Base-by-base conservation (phyloP, 2,329 filamentous ascomycete genomes). In the Colletotrichum noveboracense region DNA sequence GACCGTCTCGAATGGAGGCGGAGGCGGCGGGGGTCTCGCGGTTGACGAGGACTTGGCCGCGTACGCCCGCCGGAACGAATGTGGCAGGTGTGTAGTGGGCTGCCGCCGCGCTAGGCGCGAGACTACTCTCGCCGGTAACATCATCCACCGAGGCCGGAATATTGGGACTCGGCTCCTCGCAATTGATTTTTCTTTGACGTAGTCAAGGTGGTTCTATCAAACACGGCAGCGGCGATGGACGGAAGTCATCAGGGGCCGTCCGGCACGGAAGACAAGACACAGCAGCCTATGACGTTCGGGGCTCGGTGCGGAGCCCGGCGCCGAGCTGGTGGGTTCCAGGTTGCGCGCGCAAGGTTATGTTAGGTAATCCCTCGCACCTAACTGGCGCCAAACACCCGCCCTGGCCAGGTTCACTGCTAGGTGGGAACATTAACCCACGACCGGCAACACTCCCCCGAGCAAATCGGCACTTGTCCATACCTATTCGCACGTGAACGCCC, bases 1-100 rank as follows among this genome's bases (percentile, higher is more conserved):
- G 34, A 91, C 85, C 1, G 86, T 89, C 12, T 85, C 84, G 70
- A 89, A 88, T 16, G 84, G 79, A 24, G 62, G 77, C 60, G 58
- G 71, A 14, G 48, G 68, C 21, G 61, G 56, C 64, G 55, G 67
- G 21, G 66, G 43, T 18, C n/a, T 72, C 3, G 68, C 12, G 3
- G 71, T 62, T 5, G 43, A 52, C 43, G 70, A 66, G 5, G 72
- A 18, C 32, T 28, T 32, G 18, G 71, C 38, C 18, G 62, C 34
- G 18, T 36, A 32, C 16, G 62, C 24, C 18, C 70, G 70, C 70
- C 26, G 70, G 18, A 10, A 56, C 30, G 43, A 32, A 21, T 36
- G 12, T 58, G 24, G 13, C 55, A 28, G 26, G 21, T 21, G 5
- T 58, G 55, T 6, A 26, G 62, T 21, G n/a, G n/a, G 36, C 34